Percentiles rank a stretch among this genome's conserved stretches.
Evolutionary conservation across 2,329 filamentous ascomycete genomes (phyloP).

Genomic region (Alternaria hordeiaustralica): DNA sequence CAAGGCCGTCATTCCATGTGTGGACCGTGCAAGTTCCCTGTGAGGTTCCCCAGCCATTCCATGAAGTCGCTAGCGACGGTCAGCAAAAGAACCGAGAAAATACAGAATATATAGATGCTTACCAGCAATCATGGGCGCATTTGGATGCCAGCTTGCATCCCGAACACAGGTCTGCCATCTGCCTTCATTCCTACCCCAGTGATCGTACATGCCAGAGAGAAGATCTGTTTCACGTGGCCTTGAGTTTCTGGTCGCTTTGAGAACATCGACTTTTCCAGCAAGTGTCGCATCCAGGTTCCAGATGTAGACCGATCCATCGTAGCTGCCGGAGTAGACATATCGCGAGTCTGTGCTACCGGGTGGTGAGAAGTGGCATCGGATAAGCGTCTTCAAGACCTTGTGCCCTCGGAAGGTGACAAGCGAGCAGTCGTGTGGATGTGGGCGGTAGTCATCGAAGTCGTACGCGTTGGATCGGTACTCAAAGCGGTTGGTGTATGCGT

Average conservation of each 20-base stretch:
- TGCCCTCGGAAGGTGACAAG: constrained; percentile 94
- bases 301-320: constrained; percentile 87
- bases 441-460: constrained; percentile 69
- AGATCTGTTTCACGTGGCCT: constrained; percentile 62
- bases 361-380: constrained; percentile 94
- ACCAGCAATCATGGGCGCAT: constrained; percentile 77
- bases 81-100: constrained; percentile 12
- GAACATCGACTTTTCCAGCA: constrained; percentile 79
- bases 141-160: constrained; percentile 91
- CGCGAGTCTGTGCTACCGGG: constrained; percentile 83
- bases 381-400: constrained; percentile 84
- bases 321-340: constrained; percentile 91
- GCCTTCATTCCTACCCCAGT: constrained; percentile 60
- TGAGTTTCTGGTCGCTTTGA: constrained; percentile 69
- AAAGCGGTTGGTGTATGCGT: constrained; percentile 67
- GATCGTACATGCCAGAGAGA: constrained; percentile 63
- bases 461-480: constrained; percentile 77
- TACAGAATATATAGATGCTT: constrained; percentile 33
- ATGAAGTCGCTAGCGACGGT: constrained; percentile 70
- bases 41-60: constrained; percentile 78
- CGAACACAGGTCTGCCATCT: constrained; percentile 80
- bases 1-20: constrained; percentile 72
- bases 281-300: constrained; percentile 93
- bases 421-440: constrained; percentile 85
- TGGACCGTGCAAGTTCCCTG: constrained; percentile 80